Evolutionary conservation across 257 asterid species (phyloP).

Genomic region (Leptodermis oblonga): DNA sequence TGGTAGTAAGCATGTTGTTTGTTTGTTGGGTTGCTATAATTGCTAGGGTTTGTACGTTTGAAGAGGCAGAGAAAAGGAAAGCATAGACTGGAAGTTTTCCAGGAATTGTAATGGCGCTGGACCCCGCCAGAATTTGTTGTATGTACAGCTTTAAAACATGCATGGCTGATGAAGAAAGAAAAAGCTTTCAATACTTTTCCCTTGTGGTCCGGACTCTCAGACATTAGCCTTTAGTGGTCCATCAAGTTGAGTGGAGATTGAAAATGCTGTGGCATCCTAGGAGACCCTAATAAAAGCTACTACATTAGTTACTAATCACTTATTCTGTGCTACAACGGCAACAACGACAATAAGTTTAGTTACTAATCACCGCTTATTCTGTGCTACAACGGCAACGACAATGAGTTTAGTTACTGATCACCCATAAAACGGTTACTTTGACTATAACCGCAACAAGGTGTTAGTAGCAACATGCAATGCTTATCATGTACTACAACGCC

Average conservation of each 20-base stretch:
- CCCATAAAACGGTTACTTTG: too few relatives aligned
- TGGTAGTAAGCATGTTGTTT: constrained; percentile 58
- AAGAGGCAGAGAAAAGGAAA: background rate
- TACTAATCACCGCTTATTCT: too few relatives aligned
- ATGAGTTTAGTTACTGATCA: too few relatives aligned
- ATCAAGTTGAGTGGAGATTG: constrained; percentile 10
- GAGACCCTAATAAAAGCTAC: background rate
- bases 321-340: too few relatives aligned
- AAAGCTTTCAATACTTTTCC: background rate
- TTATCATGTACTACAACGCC: too few relatives aligned
- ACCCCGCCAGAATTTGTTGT: background rate
- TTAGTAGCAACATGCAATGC: too few relatives aligned
- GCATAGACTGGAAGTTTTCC: background rate
- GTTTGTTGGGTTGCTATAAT: constrained; percentile 35
- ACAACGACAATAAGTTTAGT: too few relatives aligned
- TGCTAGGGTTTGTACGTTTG: background rate
- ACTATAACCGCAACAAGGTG: too few relatives aligned
- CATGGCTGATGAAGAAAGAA: constrained; percentile 3
- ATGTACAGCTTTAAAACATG: background rate
- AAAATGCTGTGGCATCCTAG: constrained; percentile 13
- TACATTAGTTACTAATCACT: too few relatives aligned
- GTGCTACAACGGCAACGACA: too few relatives aligned
- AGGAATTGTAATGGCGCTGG: too few relatives aligned
- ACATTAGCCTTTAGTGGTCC: constrained; percentile 8
- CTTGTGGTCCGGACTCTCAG: background rate